Base-by-base conservation (phyloP, 495 filamentous ascomycete species). In the Penicillium steckii region DNA sequence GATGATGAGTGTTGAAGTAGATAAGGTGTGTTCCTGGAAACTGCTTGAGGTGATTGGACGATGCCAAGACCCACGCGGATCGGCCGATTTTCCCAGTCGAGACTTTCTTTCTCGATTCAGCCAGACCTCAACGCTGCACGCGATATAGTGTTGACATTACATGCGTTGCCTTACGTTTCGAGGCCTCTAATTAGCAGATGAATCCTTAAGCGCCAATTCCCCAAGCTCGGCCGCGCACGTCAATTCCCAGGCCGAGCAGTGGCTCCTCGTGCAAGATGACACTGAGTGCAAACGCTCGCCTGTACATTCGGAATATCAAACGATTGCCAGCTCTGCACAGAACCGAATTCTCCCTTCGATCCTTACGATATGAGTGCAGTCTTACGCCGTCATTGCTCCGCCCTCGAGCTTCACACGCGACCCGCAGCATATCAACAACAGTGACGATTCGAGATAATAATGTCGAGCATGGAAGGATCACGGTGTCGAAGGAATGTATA, bases 251-350 rank as follows among this genome's bases (percentile, higher is more conserved):
- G 6, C 47, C 33, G 38, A 21, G 33, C 48, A 30, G 40, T 45
- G 43, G 40, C 45, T 40, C 40, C 10, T n/a, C n/a, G 8, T 35
- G 25, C 49, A 56, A 33, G 2, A 60, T 63, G 60, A 30, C 43
- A 5, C 44, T 44, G 23, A 44, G 53, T 33, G 51, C 47, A 17
- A 48, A 21, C 30, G 43, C 53, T 22, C 49, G 24, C 27, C 30
- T 21, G 4, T 30, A 35, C 22, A 41, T 63, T 6, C 53, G 49
- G 29, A 25, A 19, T 25, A 17, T 52, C 18, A 50, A 48, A 32
- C 50, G 27, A 41, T 15, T 48, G 9, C 26, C 17, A 10, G 4
- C 7, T 32, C 15, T 17, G 3, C 13, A 2, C 2, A 35, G n/a
- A 46, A 42, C 40, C 23, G 29, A 44, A 2, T 33, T 12, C 2